phyloP scores from a whole-genome alignment of 2,329 filamentous ascomycete genomes.

The Venturia nashicola region DNA sequence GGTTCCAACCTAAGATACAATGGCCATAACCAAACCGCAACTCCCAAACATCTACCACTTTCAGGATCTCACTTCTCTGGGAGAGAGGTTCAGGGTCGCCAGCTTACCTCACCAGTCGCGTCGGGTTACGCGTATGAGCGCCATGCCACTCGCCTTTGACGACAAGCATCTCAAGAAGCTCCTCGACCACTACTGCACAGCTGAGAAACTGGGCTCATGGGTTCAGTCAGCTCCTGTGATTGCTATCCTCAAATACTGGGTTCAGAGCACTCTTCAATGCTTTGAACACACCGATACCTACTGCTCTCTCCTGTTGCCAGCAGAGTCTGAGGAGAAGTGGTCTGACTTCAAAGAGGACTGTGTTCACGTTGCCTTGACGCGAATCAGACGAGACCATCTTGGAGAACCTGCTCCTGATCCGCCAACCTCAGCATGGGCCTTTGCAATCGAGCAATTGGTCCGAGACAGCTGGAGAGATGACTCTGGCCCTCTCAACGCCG shows the following conservation, averaged over 20 bases:
- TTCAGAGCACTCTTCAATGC: not conserved
- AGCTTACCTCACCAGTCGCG: not conserved
- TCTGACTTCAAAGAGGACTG: slow-evolving; percentile 2
- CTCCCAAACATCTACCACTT: not conserved
- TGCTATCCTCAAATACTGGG: not conserved
- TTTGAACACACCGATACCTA: not conserved
- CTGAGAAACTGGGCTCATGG: not conserved
- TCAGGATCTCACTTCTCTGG: not conserved
- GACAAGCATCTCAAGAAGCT: not conserved
- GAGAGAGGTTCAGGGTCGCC: not conserved
- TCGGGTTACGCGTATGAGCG: not conserved
- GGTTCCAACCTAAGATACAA: not conserved
- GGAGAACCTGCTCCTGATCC: not conserved
- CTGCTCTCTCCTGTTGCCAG: not conserved
- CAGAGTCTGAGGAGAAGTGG: not conserved
- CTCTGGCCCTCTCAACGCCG: not conserved
- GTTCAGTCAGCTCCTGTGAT: not conserved
- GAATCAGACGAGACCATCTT: not conserved
- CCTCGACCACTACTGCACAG: not conserved
- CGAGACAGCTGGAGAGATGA: not conserved
- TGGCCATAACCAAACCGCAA: not conserved
- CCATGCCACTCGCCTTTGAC: not conserved
- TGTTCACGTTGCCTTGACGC: not conserved
- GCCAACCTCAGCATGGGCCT: not conserved
- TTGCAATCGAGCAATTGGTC: not conserved